phyloP scores from a whole-genome alignment of 208 protist species.

The Leishmania gerbilli region DNA sequence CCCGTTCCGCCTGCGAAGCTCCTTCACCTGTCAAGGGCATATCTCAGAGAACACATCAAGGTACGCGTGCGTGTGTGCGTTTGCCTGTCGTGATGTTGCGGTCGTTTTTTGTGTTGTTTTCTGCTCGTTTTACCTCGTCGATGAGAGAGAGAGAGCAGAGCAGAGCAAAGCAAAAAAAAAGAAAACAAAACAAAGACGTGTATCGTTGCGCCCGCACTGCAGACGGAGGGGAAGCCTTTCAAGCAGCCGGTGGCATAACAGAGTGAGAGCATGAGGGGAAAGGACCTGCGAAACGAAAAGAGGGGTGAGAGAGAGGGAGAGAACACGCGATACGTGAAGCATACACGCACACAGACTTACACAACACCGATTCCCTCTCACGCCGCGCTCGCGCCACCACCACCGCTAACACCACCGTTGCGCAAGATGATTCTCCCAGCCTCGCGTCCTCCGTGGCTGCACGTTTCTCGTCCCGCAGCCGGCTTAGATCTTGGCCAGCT shows the following conservation, averaged over 20 bases:
- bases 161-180: background rate
- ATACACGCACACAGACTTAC: background rate
- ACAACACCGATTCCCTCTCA: background rate
- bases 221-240: background rate
- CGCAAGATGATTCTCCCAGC: background rate
- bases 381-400: background rate
- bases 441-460: background rate
- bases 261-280: background rate
- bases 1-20: background rate
- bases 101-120: background rate
- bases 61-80: background rate
- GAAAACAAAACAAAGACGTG: conserved; percentile 6
- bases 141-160: background rate
- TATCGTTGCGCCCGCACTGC: background rate
- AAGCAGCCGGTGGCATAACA: background rate
- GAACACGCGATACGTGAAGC: background rate
- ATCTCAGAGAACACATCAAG: background rate
- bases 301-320: background rate
- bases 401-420: background rate
- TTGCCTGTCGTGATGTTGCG: background rate
- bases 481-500: conserved; percentile 86
- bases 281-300: background rate
- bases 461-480: background rate
- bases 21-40: background rate
- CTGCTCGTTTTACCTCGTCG: background rate